Evolutionary conservation across 139 green algal species (phyloP).

Genomic region (Picochlorum sp.): DNA sequence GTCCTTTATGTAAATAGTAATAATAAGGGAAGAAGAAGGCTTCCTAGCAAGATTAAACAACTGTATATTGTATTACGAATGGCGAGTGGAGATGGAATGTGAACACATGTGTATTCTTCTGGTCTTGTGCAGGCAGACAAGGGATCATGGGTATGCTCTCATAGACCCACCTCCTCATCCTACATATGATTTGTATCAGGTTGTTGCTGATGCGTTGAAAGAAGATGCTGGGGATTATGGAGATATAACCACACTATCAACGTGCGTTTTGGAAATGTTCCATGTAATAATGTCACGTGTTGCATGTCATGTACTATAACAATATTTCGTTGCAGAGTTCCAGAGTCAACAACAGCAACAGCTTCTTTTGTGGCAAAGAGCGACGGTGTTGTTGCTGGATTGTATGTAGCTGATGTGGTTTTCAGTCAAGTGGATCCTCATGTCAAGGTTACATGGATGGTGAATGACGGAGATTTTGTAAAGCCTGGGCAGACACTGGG

Average conservation of each 20-base stretch:
- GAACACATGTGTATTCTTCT: neutral
- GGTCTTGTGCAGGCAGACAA: neutral
- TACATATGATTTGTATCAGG: constrained; percentile 56
- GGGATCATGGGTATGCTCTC: constrained; percentile 18
- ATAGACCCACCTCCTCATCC: constrained; percentile 68
- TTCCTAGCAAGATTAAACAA: too few relatives aligned
- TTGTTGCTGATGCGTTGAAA: constrained; percentile 54
- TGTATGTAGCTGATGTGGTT: constrained; percentile 73
- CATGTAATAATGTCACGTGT: too few relatives aligned
- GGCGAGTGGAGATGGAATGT: too few relatives aligned
- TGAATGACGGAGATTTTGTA: constrained; percentile 48
- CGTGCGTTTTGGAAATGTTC: constrained; percentile 7
- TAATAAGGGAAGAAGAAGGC: too few relatives aligned
- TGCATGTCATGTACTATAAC: too few relatives aligned
- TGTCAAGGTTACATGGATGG: constrained; percentile 51
- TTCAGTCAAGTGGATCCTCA: constrained; percentile 69
- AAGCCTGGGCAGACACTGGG: constrained; percentile 51
- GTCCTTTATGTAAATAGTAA: too few relatives aligned
- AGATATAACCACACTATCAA: constrained; percentile 84
- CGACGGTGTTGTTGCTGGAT: constrained; percentile 77
- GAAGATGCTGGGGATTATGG: constrained; percentile 83
- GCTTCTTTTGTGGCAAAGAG: constrained; percentile 90
- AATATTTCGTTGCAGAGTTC: constrained; percentile 51
- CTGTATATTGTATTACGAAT: too few relatives aligned
- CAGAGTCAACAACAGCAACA: constrained; percentile 45